phyloP scores from a whole-genome alignment of 169 alveolate genomes.

The Eimeria praecox region DNA sequence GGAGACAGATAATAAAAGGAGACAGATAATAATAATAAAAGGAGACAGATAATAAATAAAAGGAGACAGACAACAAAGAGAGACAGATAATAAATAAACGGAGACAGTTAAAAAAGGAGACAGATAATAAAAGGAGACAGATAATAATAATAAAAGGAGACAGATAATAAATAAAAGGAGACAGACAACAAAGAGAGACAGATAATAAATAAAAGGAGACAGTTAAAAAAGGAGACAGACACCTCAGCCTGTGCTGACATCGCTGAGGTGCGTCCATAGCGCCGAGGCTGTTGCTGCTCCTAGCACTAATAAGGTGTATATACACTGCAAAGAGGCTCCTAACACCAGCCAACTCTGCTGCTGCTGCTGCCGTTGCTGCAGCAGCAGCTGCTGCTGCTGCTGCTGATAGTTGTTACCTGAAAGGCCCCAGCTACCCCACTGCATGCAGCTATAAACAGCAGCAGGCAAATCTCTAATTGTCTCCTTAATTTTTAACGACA shows the following conservation, averaged over 20 bases:
- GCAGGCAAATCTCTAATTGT: background rate
- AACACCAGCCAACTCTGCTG: background rate
- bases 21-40: background rate
- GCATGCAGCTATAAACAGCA: background rate
- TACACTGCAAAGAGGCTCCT: slow-evolving; percentile 17
- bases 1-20: background rate
- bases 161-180: too few species aligned
- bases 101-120: background rate
- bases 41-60: background rate
- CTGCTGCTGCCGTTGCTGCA: background rate
- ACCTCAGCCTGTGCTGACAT: background rate
- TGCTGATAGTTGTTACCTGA: too few species aligned
- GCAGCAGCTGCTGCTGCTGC: background rate
- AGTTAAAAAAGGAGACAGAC: background rate
- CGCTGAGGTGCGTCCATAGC: slow-evolving; percentile 8
- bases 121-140: too few species aligned
- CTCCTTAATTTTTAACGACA: background rate
- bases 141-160: background rate
- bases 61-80: background rate
- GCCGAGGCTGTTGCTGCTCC: slow-evolving; percentile 23
- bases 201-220: too few species aligned
- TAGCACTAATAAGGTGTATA: background rate
- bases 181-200: background rate
- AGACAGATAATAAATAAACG: background rate
- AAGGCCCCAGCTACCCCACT: background rate